Percentiles rank a stretch among this genome's conserved stretches.
Evolutionary conservation across 208 protist genomes (phyloP).

Genomic region (Trypanosoma avium): DNA sequence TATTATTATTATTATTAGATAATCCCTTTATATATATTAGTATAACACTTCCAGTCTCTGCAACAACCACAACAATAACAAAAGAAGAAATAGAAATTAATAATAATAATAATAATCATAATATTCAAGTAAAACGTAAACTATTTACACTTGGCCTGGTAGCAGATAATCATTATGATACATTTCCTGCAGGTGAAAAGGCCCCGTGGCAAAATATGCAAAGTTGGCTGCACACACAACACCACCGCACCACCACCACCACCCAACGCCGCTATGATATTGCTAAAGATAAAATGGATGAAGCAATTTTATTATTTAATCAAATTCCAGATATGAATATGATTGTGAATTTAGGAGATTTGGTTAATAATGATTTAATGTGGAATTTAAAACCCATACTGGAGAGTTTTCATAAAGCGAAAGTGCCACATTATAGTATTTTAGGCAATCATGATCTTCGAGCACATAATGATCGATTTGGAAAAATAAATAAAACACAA

Average conservation of each 20-base stretch:
- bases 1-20: too few species aligned
- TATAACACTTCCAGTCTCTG: background rate
- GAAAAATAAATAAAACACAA: constrained; percentile 35
- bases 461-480: constrained; percentile 38
- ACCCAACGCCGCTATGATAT: constrained; percentile 27
- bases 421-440: constrained; percentile 30
- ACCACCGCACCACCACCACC: constrained; percentile 19
- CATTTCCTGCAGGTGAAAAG: constrained; percentile 29
- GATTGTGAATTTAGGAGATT: constrained; percentile 31
- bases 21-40: constrained; percentile 3
- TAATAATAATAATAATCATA: too few species aligned
- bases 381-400: constrained; percentile 33
- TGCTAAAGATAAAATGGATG: constrained; percentile 31
- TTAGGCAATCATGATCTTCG: constrained; percentile 43
- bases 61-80: too few species aligned
- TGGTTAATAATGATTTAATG: constrained; percentile 36
- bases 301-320: constrained; percentile 25
- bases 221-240: constrained; percentile 19
- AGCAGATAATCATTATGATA: constrained; percentile 28
- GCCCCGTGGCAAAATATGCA: constrained; percentile 24
- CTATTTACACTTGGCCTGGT: constrained; percentile 23
- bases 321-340: constrained; percentile 24
- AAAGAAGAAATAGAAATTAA: too few species aligned
- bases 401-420: constrained; percentile 16
- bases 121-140: background rate